A percentile compares a stretch with the other conserved stretches of the same genome.
Evolutionary conservation across 345 rosid genomes (phyloP).

Genomic region (Hibiscus tridactylites): DNA sequence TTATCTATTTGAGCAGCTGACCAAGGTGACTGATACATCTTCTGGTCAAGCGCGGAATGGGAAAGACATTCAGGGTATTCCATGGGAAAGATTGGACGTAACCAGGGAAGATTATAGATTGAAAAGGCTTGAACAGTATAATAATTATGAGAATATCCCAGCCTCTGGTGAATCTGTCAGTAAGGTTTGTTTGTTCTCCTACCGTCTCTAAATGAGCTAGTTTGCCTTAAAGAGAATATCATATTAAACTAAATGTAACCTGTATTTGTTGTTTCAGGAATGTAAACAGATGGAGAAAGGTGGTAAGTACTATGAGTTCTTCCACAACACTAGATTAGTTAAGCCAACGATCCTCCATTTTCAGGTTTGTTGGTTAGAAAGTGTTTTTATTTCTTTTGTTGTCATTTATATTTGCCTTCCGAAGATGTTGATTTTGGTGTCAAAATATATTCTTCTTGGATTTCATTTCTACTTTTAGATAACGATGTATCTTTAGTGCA

Average conservation of each 20-base stretch:
- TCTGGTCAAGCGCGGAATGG: constrained; percentile 51
- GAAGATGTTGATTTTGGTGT: neutral
- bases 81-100: constrained; percentile 53
- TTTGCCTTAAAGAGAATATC: neutral
- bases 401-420: neutral
- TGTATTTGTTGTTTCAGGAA: constrained; percentile 19
- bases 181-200: constrained; percentile 27
- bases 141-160: constrained; percentile 46
- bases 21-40: constrained; percentile 41
- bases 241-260: neutral
- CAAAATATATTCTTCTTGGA: neutral
- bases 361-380: constrained; percentile 28
- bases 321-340: constrained; percentile 40
- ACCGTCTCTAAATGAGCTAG: neutral
- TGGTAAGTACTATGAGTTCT: constrained; percentile 37
- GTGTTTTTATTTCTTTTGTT: neutral
- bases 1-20: constrained; percentile 18
- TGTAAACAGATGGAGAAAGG: constrained; percentile 36
- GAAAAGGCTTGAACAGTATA: constrained; percentile 61
- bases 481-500: neutral
- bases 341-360: constrained; percentile 52
- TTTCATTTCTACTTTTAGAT: neutral
- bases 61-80: constrained; percentile 68
- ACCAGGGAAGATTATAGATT: constrained; percentile 47
- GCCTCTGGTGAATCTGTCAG: constrained; percentile 33